Evolutionary conservation across 129 eudicot species (phyloP).

Genomic region (Silybum marianum): DNA sequence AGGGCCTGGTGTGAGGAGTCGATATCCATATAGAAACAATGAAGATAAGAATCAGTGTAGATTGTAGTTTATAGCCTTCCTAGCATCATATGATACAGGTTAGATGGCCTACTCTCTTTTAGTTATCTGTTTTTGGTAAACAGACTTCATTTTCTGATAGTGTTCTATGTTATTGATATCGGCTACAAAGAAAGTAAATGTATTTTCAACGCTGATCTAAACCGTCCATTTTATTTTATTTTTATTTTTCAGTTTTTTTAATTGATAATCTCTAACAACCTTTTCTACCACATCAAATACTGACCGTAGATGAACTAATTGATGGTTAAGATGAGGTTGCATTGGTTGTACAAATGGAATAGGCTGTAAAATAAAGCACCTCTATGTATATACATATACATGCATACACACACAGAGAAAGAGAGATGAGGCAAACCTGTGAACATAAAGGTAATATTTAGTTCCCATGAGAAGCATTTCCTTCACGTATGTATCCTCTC

Average conservation of each 20-base stretch:
- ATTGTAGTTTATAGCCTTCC: not conserved
- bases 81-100: not conserved
- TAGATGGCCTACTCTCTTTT: not conserved
- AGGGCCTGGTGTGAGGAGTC: not conserved
- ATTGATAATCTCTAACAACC: no score
- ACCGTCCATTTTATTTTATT: no score
- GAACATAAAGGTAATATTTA: slow-evolving; percentile 91
- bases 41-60: not conserved
- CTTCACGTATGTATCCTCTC: slow-evolving; percentile 85
- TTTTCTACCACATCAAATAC: no score
- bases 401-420: not conserved
- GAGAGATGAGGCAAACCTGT: slow-evolving; percentile 59
- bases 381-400: not conserved
- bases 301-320: no score
- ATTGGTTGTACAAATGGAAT: no score
- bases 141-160: not conserved
- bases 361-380: no score
- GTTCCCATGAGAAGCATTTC: slow-evolving; percentile 91
- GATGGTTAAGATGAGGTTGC: no score
- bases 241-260: no score
- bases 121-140: not conserved
- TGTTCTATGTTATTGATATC: no score
- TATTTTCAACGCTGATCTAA: no score
- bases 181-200: no score
- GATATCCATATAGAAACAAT: not conserved